Base-by-base conservation (phyloP, 139 green algal species). In the Nannochloris sp. region DNA sequence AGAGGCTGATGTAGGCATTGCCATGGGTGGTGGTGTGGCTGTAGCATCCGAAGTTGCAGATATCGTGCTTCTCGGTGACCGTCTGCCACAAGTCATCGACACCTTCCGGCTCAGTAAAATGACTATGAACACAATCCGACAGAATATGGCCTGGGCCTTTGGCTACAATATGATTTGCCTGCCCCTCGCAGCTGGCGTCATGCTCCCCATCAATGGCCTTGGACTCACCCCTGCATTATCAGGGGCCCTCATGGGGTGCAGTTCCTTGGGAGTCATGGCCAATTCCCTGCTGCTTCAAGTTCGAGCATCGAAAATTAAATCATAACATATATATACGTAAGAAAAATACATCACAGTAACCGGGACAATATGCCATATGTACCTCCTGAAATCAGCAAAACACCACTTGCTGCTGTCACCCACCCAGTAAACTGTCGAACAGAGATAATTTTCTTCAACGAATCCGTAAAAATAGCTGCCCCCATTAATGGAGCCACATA, bases 401-500 rank as follows among this genome's bases (percentile, higher is more conserved):
- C 76, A 0, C 90, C 90, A 43, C 78, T 91, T 16, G 83, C 83
- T 4, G 93, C 89, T 0, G 86, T 96, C 18, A 99, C 70, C 85
- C 87, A 96, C 0, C 72, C 75, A 1, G 79, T 87, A 63, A 80
- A 92, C 61, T 89, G 66, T 31, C 93, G 75, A 31, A 96, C 7
- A 0, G 70, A 64, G 61, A 97, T 68, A 25, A 99, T 66, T 43
- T 69, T 37, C 31, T 83, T 87, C 23, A 95, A 59, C 0, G 79
- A 74, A 19, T 83, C 87, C 29, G 93, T 92, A 54, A 87, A 83
- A 5, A 85, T 81, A 5, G 93, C 93, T 8, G 90, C 93, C 0
- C 84, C 53, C 59, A 99, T 79, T 66, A 99, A 79, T 11, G 93
- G 93, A 19, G 80, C 74, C 19, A 97, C 87, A 67, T 97, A 98